These are phyloP conservation scores for Phytophthora sp. DNA, from an alignment of 352 stramenopile species.

Conservation along the genomic window DNA sequence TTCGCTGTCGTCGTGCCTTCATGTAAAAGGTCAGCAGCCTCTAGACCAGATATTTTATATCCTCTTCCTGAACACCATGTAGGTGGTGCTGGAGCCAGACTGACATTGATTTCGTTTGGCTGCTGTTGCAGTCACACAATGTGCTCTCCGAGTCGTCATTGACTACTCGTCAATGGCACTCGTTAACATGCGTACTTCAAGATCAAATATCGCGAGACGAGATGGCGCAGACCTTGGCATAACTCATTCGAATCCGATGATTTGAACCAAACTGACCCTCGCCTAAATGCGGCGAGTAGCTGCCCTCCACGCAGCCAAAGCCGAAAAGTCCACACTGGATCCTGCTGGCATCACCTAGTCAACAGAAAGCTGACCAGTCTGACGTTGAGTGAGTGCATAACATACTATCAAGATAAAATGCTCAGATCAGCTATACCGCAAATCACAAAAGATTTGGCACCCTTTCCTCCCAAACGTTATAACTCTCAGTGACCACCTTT, in stretches of 20 bases:
- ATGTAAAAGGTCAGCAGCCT: slow-evolving; percentile 20
- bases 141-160: too few relatives aligned
- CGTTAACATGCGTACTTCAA: too few relatives aligned
- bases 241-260: slow-evolving; percentile 5
- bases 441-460: slow-evolving; percentile 9
- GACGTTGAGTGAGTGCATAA: background rate
- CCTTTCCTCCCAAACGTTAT: slow-evolving; percentile 19
- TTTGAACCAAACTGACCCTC: too few relatives aligned
- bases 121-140: too few relatives aligned
- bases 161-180: too few relatives aligned
- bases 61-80: too few relatives aligned
- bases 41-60: too few relatives aligned
- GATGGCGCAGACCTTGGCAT: too few relatives aligned
- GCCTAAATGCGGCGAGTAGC: background rate
- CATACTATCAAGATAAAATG: slow-evolving; percentile 25
- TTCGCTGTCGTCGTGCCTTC: slow-evolving; percentile 8
- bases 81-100: too few relatives aligned
- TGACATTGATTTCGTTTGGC: too few relatives aligned
- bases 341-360: background rate
- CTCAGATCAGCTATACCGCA: slow-evolving; percentile 15
- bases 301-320: slow-evolving; percentile 5
- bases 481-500: slow-evolving; percentile 16
- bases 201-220: too few relatives aligned
- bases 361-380: slow-evolving; percentile 12
- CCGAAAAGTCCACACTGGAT: slow-evolving; percentile 8